phyloP scores from a whole-genome alignment of 805 yeast species.

The Starmerella etchellsii region DNA sequence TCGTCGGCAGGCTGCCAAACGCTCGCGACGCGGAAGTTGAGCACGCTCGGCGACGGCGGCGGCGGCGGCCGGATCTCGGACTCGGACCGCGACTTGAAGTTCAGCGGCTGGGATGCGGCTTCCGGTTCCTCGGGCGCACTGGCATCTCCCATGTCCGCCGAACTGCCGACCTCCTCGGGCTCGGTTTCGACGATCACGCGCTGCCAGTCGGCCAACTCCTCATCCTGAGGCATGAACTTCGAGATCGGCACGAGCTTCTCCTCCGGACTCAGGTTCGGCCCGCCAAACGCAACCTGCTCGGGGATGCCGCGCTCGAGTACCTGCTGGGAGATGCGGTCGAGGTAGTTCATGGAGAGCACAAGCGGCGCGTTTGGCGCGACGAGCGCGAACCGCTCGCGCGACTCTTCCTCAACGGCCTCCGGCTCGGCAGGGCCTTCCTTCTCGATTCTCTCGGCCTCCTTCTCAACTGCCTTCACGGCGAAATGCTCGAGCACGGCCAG shows the following conservation, averaged over 20 bases:
- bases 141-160: not conserved
- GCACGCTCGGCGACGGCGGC: slow-evolving; percentile 73
- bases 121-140: not conserved
- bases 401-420: not conserved
- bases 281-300: slow-evolving; percentile 7
- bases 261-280: slow-evolving; percentile 10
- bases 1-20: slow-evolving; percentile 96
- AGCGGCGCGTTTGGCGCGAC: slow-evolving; percentile 14
- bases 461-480: slow-evolving; percentile 33
- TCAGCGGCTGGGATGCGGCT: slow-evolving; percentile 5
- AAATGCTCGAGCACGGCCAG: slow-evolving; percentile 56
- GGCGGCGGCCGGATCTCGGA: slow-evolving; percentile 62
- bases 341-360: not conserved
- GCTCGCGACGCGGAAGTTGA: slow-evolving; percentile 79
- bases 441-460: not conserved
- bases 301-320: slow-evolving; percentile 18
- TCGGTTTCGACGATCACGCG: slow-evolving; percentile 21
- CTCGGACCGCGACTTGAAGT: slow-evolving; percentile 18
- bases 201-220: slow-evolving; percentile 23
- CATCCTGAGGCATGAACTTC: slow-evolving; percentile 24
- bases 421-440: not conserved
- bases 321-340: slow-evolving; percentile 9
- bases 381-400: not conserved
- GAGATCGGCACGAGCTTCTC: slow-evolving; percentile 23
- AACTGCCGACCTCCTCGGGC: not conserved